Conservation (phyloP, 768 basidiomycete species). For the Leccinum barrowsii region DNA sequence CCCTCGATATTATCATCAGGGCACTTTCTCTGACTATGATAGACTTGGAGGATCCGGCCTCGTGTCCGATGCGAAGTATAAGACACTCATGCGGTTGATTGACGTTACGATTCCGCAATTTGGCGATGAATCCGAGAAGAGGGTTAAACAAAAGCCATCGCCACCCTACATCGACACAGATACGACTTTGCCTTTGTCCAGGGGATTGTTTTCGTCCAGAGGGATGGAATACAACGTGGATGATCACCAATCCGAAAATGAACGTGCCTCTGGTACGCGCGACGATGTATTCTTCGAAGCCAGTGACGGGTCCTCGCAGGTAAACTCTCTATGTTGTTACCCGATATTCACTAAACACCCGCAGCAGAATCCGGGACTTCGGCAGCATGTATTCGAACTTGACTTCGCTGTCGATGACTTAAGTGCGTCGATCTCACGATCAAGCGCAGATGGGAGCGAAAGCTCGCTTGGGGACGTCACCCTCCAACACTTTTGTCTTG, state of each 20-base stretch:
- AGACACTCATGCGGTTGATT: constrained; percentile 86
- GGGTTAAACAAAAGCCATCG: constrained; percentile 16
- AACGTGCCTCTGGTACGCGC: constrained; percentile 37
- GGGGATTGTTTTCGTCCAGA: constrained; percentile 50
- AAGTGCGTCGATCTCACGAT: constrained; percentile 74
- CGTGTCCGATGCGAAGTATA: constrained; percentile 87
- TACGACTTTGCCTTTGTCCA: constrained; percentile 47
- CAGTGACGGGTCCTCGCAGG: constrained; percentile 56
- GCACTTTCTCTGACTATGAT: constrained; percentile 55
- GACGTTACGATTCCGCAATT: constrained; percentile 89
- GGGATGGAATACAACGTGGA: constrained; percentile 70
- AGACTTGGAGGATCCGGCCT: constrained; percentile 53
- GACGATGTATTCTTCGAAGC: constrained; percentile 73
- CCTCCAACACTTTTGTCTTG: constrained; percentile 74
- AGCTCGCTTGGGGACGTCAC: constrained; percentile 72
- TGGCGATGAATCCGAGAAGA: constrained; percentile 40
- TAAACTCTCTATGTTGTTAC: constrained; percentile 23
- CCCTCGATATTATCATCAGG: constrained; percentile 68
- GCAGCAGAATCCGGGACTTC: constrained; percentile 34
- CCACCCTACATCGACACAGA: constrained; percentile 22
- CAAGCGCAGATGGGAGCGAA: constrained; percentile 58
- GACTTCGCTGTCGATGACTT: constrained; percentile 85
- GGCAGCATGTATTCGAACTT: constrained; percentile 73
- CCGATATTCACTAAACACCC: constrained; percentile 1
- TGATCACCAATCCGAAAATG: constrained; percentile 47